A percentile compares a stretch with the other conserved stretches of the same genome.
These are phyloP conservation scores for Cryphonectria japonica DNA, from an alignment of 2,329 filamentous ascomycete species.

Conservation along the genomic window DNA sequence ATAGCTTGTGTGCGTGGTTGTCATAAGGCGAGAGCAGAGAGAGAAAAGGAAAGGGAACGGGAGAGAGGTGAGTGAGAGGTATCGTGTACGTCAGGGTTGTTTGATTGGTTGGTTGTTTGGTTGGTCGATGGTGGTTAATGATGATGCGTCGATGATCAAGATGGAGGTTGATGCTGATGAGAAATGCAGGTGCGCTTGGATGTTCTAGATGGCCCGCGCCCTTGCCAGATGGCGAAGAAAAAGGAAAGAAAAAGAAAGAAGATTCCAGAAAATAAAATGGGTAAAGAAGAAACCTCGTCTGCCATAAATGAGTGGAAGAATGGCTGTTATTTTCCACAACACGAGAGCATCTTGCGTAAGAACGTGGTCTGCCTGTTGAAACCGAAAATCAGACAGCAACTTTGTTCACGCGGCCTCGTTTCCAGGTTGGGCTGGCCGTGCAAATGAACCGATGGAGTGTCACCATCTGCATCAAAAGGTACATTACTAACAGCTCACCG, in stretches of 20 bases:
- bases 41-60: neutral
- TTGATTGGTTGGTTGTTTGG: neutral
- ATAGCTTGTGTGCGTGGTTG: neutral
- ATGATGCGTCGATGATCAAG: neutral
- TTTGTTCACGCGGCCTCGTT: slow-evolving; percentile 14
- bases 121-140: neutral
- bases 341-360: neutral
- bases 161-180: neutral
- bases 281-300: neutral
- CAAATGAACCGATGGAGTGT: neutral
- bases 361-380: slow-evolving; percentile 1
- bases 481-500: neutral
- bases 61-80: too few relatives aligned
- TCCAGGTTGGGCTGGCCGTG: neutral
- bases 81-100: neutral
- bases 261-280: neutral
- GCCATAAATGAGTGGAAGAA: neutral
- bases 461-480: neutral
- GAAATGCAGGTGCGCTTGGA: neutral
- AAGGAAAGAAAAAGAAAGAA: neutral
- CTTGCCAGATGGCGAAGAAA: neutral
- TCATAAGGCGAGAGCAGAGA: neutral
- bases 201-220: neutral
- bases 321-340: neutral
- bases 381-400: slow-evolving; percentile 11